These are phyloP conservation scores for Kregervanrija fluxuum DNA, from an alignment of 805 yeast genomes.

Conservation along the genomic window DNA sequence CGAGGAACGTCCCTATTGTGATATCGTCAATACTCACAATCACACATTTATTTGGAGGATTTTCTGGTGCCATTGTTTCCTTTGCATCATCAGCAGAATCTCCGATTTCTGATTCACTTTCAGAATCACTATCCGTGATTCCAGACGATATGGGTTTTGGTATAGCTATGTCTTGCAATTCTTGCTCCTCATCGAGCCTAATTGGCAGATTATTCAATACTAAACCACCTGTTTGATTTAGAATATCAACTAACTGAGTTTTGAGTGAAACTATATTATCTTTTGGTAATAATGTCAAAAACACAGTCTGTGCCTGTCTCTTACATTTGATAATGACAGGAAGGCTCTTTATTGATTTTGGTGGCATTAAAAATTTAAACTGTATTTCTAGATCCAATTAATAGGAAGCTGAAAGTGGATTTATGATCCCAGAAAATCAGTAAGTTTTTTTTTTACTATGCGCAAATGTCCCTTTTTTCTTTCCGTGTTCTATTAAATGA, in stretches of 20 bases:
- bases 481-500: too few relatives aligned
- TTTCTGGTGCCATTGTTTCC: too few relatives aligned
- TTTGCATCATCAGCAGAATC: constrained; percentile 18
- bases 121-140: constrained; percentile 2
- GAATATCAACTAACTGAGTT: constrained; percentile 28
- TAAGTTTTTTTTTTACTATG: too few relatives aligned
- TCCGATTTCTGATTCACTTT: constrained; percentile 3
- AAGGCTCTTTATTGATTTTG: constrained; percentile 14
- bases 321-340: constrained; percentile 26
- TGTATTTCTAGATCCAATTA: too few relatives aligned
- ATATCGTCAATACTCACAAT: constrained; percentile 17
- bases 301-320: constrained; percentile 29
- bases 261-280: constrained; percentile 23
- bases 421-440: too few relatives aligned
- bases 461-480: too few relatives aligned
- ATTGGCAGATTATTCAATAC: constrained; percentile 20
- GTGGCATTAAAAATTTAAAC: constrained; percentile 15
- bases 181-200: constrained; percentile 22
- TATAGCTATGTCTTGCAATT: constrained; percentile 29
- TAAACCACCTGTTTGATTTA: constrained; percentile 45
- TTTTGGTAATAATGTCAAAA: constrained; percentile 20
- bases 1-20: constrained; percentile 36
- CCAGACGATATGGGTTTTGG: constrained; percentile 30
- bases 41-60: too few relatives aligned
- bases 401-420: too few relatives aligned